phyloP scores from a whole-genome alignment of 2,329 filamentous ascomycete species.

The Aspergillus vadensis region DNA sequence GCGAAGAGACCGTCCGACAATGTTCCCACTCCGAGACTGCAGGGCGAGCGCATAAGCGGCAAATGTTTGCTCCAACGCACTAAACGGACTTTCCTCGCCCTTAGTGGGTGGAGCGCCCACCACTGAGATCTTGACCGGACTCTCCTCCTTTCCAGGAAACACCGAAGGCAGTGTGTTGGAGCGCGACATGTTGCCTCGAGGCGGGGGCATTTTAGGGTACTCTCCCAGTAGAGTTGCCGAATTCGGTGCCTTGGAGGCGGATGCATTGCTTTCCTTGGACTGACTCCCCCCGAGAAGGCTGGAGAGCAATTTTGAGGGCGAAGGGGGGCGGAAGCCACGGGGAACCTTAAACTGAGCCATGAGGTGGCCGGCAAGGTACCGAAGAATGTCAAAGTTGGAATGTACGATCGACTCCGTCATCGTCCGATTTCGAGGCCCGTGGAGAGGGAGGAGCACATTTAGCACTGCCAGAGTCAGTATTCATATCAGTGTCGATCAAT shows the following conservation, averaged over 20 bases:
- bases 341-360: conserved; percentile 62
- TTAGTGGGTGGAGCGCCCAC: conserved; percentile 55
- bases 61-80: conserved; percentile 80
- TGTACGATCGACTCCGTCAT: conserved; percentile 67
- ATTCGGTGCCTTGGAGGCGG: conserved; percentile 37
- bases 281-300: conserved; percentile 70
- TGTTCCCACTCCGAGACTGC: conserved; percentile 82
- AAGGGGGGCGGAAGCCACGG: conserved; percentile 72
- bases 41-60: conserved; percentile 79
- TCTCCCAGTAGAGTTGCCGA: conserved; percentile 43
- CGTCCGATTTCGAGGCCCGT: conserved; percentile 57
- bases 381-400: conserved; percentile 76
- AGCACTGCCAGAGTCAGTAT: conserved; percentile 56
- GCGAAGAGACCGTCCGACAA: conserved; percentile 75
- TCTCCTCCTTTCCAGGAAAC: conserved; percentile 50
- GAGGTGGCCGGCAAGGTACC: conserved; percentile 65
- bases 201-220: conserved; percentile 47
- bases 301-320: conserved; percentile 86
- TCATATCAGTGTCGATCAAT: not conserved
- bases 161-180: conserved; percentile 47
- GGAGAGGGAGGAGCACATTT: conserved; percentile 70
- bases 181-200: conserved; percentile 42
- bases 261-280: conserved; percentile 27
- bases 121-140: conserved; percentile 47
- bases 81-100: conserved; percentile 64